Evolutionary conservation across 805 yeast genomes (phyloP).

Genomic region (Suhomyces xylopsoci): DNA sequence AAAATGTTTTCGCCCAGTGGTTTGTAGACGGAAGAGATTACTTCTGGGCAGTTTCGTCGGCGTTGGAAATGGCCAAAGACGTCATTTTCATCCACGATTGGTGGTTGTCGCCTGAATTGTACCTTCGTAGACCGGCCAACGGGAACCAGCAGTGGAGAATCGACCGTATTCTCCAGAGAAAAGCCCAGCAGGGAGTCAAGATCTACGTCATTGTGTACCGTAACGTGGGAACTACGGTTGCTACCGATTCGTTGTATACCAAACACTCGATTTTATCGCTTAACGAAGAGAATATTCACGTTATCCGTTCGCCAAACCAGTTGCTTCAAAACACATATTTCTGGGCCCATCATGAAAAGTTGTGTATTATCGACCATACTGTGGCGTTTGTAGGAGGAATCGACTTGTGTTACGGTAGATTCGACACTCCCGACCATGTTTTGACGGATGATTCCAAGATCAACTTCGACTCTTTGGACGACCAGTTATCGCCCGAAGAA

Average conservation of each 20-base stretch:
- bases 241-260: conserved; percentile 91
- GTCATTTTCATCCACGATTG: conserved; percentile 94
- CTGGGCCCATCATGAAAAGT: conserved; percentile 99
- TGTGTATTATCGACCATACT: conserved; percentile 81
- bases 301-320: conserved; percentile 93
- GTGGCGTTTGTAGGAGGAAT: conserved; percentile 93
- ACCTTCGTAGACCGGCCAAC: conserved; percentile 88
- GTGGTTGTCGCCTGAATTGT: conserved; percentile 97
- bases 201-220: conserved; percentile 88
- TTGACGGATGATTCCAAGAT: conserved; percentile 66
- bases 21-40: conserved; percentile 96
- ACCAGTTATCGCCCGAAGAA: conserved; percentile 36
- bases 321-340: conserved; percentile 87
- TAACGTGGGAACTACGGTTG: conserved; percentile 89
- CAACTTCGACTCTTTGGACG: conserved; percentile 31
- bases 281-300: conserved; percentile 78
- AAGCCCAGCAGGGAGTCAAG: conserved; percentile 94
- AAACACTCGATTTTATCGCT: conserved; percentile 87
- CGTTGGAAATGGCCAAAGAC: conserved; percentile 89
- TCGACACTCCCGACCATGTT: conserved; percentile 95
- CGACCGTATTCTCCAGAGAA: conserved; percentile 81
- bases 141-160: conserved; percentile 93
- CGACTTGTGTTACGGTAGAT: conserved; percentile 93
- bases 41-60: conserved; percentile 93
- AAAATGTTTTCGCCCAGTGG: conserved; percentile 89